phyloP scores from a whole-genome alignment of 148 eudicot species.

The Amaranthus hypochondriacus region DNA sequence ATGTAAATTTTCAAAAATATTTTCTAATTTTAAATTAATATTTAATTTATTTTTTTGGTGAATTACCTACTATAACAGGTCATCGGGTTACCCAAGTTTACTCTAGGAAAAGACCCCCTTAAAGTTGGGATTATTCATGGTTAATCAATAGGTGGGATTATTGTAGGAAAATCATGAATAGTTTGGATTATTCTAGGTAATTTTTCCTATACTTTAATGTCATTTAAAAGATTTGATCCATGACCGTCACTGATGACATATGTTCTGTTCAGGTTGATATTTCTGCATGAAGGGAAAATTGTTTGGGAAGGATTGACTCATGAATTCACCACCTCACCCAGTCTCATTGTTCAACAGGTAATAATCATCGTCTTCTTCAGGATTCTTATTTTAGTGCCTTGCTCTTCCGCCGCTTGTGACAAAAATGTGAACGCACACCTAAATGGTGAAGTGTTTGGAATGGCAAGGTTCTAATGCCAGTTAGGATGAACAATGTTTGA shows the following conservation, averaged over 20 bases:
- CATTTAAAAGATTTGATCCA: not conserved
- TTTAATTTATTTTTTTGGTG: too few relatives aligned
- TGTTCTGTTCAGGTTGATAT: conserved; percentile 46
- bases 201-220: not conserved
- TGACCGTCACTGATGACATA: conserved; percentile 15
- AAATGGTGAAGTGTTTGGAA: too few relatives aligned
- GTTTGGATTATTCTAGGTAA: too few relatives aligned
- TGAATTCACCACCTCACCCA: conserved; percentile 74
- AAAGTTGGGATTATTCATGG: too few relatives aligned
- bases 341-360: conserved; percentile 91
- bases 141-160: too few relatives aligned
- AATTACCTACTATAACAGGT: too few relatives aligned
- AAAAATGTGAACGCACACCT: not conserved
- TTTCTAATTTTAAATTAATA: too few relatives aligned
- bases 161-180: too few relatives aligned
- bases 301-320: conserved; percentile 93
- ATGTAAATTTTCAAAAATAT: too few relatives aligned
- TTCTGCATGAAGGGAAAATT: conserved; percentile 76
- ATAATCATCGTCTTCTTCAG: not conserved
- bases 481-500: not conserved
- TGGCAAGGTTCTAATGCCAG: not conserved
- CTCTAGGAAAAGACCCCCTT: too few relatives aligned
- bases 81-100: too few relatives aligned
- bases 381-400: not conserved
- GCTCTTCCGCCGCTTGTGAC: conserved; percentile 2